A percentile compares a stretch with the other conserved stretches of the same genome.
These are phyloP conservation scores for Acarospora socialis DNA, from an alignment of 2,329 filamentous ascomycete genomes.

Conservation along the genomic window DNA sequence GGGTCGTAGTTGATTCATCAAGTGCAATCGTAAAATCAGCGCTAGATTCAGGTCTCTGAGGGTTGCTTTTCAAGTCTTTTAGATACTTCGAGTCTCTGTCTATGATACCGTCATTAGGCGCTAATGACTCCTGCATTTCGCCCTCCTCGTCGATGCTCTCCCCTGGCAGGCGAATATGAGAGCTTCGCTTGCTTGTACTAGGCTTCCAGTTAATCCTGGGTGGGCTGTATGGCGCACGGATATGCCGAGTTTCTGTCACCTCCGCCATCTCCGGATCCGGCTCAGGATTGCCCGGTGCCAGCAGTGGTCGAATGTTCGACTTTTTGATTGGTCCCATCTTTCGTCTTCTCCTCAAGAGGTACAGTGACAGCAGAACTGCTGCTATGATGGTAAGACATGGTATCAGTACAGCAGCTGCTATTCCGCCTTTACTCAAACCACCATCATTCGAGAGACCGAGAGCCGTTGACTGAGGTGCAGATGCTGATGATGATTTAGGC, in stretches of 20 bases:
- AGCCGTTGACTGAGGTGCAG: background rate
- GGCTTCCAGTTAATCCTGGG: slow-evolving; percentile 3
- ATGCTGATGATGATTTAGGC: background rate
- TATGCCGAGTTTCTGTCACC: slow-evolving; percentile 6
- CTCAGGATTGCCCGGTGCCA: background rate
- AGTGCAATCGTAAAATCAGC: slow-evolving; percentile 2
- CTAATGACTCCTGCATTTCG: background rate
- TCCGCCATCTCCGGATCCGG: background rate
- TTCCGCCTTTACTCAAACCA: slow-evolving; percentile 2
- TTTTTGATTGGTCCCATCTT: slow-evolving; percentile 1
- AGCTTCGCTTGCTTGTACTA: slow-evolving; percentile 3
- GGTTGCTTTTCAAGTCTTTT: too few relatives aligned
- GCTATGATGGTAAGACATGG: slow-evolving; percentile 3
- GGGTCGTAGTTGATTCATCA: slow-evolving; percentile 2
- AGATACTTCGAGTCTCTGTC: background rate
- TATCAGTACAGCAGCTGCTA: slow-evolving; percentile 10
- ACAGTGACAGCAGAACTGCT: slow-evolving; percentile 6
- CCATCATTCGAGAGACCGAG: background rate
- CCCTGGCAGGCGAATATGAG: slow-evolving; percentile 5
- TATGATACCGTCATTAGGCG: slow-evolving; percentile 7
- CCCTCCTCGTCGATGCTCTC: background rate
- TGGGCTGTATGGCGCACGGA: slow-evolving; percentile 2
- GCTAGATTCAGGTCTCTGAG: background rate
- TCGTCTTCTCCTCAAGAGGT: slow-evolving; percentile 3
- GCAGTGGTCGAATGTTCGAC: background rate